Percentiles rank a stretch among this genome's conserved stretches.
phyloP scores from a whole-genome alignment of 176 grass and related monocot genomes.

The Avena insularis region DNA sequence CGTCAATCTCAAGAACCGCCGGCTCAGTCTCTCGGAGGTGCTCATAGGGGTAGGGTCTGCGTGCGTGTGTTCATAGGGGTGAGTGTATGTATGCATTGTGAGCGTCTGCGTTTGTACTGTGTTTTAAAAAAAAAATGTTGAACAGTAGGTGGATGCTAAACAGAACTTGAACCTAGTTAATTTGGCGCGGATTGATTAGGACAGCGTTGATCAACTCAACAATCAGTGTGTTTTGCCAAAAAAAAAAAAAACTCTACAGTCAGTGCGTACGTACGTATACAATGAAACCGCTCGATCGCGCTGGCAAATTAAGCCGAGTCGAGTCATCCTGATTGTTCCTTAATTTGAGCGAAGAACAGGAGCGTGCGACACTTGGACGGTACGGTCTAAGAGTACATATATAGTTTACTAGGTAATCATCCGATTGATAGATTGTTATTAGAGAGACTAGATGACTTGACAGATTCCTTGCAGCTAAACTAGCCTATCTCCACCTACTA shows the following conservation, averaged over 20 bases:
- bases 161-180: neutral
- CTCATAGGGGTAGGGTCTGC: no score
- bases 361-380: slow-evolving; percentile 26
- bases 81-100: no score
- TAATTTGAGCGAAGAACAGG: neutral
- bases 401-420: slow-evolving; percentile 1
- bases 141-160: neutral
- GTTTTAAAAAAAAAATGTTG: neutral
- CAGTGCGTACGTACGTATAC: neutral
- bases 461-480: neutral
- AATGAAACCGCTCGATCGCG: neutral
- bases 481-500: neutral
- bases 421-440: neutral
- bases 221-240: neutral
- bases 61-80: no score
- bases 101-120: no score
- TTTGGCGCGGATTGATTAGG: neutral
- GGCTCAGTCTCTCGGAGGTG: no score
- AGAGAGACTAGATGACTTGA: neutral
- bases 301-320: neutral
- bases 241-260: no score
- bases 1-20: no score
- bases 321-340: neutral
- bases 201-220: neutral
- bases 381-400: neutral